Evolutionary conservation across 345 rosid species (phyloP).

Genomic region (Diplotaxis tenuifolia): DNA sequence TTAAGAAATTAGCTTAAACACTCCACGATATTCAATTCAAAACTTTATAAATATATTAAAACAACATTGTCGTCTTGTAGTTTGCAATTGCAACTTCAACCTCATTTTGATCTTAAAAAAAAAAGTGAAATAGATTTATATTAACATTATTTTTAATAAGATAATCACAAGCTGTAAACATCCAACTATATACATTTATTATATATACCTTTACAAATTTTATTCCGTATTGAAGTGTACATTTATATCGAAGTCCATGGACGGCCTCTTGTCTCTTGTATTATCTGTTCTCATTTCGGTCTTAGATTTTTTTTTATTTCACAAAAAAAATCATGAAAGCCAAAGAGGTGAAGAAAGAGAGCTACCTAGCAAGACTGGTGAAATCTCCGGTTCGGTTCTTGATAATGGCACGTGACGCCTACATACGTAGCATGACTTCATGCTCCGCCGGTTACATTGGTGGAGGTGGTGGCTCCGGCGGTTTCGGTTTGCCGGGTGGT

Average conservation of each 20-base stretch:
- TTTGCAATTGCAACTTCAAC: conserved; percentile 16
- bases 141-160: background rate
- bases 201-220: background rate
- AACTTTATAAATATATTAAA: background rate
- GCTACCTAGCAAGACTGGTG: conserved; percentile 25
- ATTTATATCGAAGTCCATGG: conserved; percentile 25
- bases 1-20: background rate
- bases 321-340: conserved; percentile 13
- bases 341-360: conserved; percentile 32
- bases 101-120: background rate
- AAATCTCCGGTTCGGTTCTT: conserved; percentile 51
- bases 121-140: background rate
- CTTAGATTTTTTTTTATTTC: background rate
- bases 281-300: background rate
- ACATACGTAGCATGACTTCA: conserved; percentile 53
- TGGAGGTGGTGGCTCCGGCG: conserved; percentile 34
- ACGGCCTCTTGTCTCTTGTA: conserved; percentile 17
- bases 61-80: background rate
- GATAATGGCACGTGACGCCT: conserved; percentile 51
- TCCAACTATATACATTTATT: conserved; percentile 32
- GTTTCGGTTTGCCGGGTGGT: conserved; percentile 47
- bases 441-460: conserved; percentile 47
- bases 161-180: conserved; percentile 25
- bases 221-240: background rate
- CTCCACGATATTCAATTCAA: conserved; percentile 3